Evolutionary conservation across 805 yeast genomes (phyloP), one percentile per base, ranked within the genome.

Genomic region (Brettanomyces anomalus): DNA sequence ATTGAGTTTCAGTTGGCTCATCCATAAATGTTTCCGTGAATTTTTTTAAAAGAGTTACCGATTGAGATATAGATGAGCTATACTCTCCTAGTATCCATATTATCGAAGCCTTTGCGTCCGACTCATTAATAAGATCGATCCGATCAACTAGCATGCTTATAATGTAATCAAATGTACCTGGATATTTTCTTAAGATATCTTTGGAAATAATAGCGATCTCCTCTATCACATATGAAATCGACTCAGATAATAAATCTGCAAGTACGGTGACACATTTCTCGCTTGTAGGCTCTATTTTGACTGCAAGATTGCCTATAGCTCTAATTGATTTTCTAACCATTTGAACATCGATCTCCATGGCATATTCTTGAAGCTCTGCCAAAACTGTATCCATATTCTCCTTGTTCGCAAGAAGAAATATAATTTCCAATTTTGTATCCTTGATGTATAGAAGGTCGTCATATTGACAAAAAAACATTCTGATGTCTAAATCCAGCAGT

Each of bases 401-500:
- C 42, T 76, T 79, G 53, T 77, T 73, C 1, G 97, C 94, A 38
- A 90, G 65, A 32, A 86, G 66, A 52, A 84, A 85, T 18, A 90
- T 78, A 45, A 93, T 82, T 57, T 90, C 97, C 37, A 90, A 66
- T 55, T 90, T 90, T 4, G 96, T 85, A 53, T 87, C 90, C 58
- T 88, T 86, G 56, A 90, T 79, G 58, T 85, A 90, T 18, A 85
- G 77, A 1, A 95, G 93, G 58, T 89, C 96, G 57, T 84, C 82
- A 53, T 76, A 85, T 46, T 78, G 79, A 62, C 93, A 81, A 61
- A 86, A 88, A 56, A 89, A 86, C 64, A 78, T 75, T 42, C 78
- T 75, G n/a, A 85, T 86, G 48, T 85, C 93, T 42, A 84, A 66
- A 20, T 68, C 61, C 34, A 79, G 61, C 43, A 87, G 64, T 18